Base-by-base conservation (phyloP, 1,139 yeast species). In the Nakaseomyces uthaithaninus region DNA sequence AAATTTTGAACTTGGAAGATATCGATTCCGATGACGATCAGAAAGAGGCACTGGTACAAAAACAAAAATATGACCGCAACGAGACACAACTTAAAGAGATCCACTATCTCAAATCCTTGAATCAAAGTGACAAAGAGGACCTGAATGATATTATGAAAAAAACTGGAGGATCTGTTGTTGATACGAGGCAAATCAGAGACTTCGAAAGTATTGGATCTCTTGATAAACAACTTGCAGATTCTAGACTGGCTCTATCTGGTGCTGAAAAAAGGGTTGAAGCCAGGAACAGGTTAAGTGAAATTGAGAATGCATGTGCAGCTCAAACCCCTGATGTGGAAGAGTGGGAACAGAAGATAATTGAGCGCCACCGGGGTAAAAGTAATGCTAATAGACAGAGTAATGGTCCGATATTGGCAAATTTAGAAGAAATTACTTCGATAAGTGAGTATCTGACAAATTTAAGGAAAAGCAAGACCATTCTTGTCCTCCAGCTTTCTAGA, bases 81-180 rank as follows among this genome's bases (percentile, higher is more conserved):
- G 14, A 17, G 31, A 8, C 33, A 37, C 3, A 19, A 38, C 14
- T 8, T 41, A 16, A 41, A 25, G 57, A 53, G 27, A 51, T 36
- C 25, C 48, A 47, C 16, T 53, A 54, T 36, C 45, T 48, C 5
- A 48, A 50, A 22, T 27, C 50, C n/a, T 40, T 54, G 17, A 46
- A 48, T 36, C 31, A 40, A 7, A 53, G 51, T n/a, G 59, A 54
- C 36, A 51, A 48, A 40, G 11, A 26, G 9, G 53, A 52, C 5
- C 34, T 53, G n/a, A 34, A 46, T 28, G 54, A 49, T 6, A 47
- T 44, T 7, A 39, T 50, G 8, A 39, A 44, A 7, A 42, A 43
- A 12, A 41, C 44, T 20, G 55, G 54, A 12, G 53, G 51, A 8
- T 17, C 16, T 10, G 22, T 18, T 14, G 36, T 1, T 11, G 33